phyloP scores from a whole-genome alignment of 2,329 filamentous ascomycete species.

The Nemania sp. region DNA sequence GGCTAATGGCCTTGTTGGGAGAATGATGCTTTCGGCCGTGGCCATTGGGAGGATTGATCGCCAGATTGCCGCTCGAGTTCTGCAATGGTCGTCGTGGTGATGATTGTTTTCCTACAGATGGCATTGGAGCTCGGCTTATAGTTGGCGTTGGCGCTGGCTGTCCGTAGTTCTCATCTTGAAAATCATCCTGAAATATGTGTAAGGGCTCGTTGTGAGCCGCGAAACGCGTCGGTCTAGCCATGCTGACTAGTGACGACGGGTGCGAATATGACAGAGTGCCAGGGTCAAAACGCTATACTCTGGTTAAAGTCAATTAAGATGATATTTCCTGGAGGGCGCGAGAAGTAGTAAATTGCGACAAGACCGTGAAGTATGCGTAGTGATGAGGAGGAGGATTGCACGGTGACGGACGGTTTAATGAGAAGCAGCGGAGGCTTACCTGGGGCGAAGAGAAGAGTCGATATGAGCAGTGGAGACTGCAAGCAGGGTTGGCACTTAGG shows the following conservation, averaged over 20 bases:
- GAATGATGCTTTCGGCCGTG: conserved; percentile 62
- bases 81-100: conserved; percentile 52
- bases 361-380: conserved; percentile 5
- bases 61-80: conserved; percentile 61
- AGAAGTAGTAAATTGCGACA: conserved; percentile 11
- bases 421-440: conserved; percentile 32
- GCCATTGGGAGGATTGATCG: conserved; percentile 65
- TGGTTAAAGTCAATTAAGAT: conserved; percentile 11
- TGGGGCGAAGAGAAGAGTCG: conserved; percentile 28
- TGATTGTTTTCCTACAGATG: conserved; percentile 48
- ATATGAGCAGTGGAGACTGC: conserved; percentile 40
- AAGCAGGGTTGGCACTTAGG: conserved; percentile 37
- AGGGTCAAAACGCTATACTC: not conserved
- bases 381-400: conserved; percentile 21
- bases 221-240: conserved; percentile 57
- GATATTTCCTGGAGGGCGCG: conserved; percentile 1
- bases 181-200: conserved; percentile 54
- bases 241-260: conserved; percentile 44
- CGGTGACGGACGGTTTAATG: conserved; percentile 28
- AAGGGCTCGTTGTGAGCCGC: conserved; percentile 51
- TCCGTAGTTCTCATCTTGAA: conserved; percentile 46
- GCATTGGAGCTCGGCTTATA: conserved; percentile 61
- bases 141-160: conserved; percentile 50
- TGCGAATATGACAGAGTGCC: not conserved
- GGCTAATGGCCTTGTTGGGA: conserved; percentile 66